Evolutionary conservation across 495 filamentous ascomycete species (phyloP), one percentile per base, ranked within the genome.

Genomic region (Penicillium psychrofluorescens): DNA sequence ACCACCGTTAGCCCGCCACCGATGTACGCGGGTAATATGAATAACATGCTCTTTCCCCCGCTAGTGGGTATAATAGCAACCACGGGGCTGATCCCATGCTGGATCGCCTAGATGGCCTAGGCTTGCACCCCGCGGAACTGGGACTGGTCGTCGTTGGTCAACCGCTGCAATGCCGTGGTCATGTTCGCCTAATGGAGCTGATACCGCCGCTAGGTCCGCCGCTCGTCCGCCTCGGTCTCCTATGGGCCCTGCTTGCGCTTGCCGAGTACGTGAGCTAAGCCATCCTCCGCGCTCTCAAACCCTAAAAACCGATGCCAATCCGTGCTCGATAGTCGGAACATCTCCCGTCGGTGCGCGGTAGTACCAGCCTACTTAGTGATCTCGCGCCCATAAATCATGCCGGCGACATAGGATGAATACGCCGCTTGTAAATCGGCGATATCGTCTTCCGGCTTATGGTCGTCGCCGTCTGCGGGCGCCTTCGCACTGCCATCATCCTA

Each of bases 21-120:
- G 49, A 62, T 41, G 1, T 30, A 53, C 27, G 35, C 45, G 22
- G 44, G 54, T 15, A 62, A 45, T 36, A 62, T 57, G 31, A 62
- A 62, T 16, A 48, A 38, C 27, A 62, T 30, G 37, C 53, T 56
- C 44, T 62, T 62, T 0, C 48, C 44, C 2, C 36, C 40, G 3
- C 47, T 44, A 0, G 43, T 59, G 5, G 41, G 43, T 28, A 59
- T 62, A 4, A 59, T 38, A 1, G 39, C 44, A 7, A 62, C 40
- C 7, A 60, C 40, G 1, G 29, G 56, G 35, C 35, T 48, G 29
- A 36, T 7, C 0, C 40, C 44, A 8, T 15, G 12, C 14, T 44
- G 35, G 29, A 52, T 48, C 4, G 49, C 38, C 33, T 34, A 8
- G 6, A 47, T 35, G 2, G 44, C 37, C 0, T 13, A 4, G 10